Evolutionary conservation across 495 filamentous ascomycete species (phyloP).

Genomic region (Staphylotrichum tortipilum): DNA sequence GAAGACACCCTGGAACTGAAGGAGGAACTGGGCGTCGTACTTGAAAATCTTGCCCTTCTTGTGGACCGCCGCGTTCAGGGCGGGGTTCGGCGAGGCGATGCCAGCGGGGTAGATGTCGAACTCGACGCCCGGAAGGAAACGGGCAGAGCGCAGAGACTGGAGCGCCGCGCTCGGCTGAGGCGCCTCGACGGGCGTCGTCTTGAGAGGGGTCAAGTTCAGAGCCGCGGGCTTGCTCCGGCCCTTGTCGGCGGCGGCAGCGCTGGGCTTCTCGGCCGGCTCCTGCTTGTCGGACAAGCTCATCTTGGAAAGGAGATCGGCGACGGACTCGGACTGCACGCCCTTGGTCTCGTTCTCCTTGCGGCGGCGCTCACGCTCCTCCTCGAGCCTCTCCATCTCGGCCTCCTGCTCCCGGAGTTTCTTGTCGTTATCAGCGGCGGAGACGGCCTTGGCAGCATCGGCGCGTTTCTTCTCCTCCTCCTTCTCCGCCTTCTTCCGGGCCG

Average conservation of each 20-base stretch:
- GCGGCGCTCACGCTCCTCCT: slow-evolving; percentile 47
- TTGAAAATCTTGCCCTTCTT: slow-evolving; percentile 73
- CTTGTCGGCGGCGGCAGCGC: slow-evolving; percentile 42
- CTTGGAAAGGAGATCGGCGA: slow-evolving; percentile 32
- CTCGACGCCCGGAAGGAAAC: slow-evolving; percentile 54
- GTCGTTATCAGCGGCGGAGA: slow-evolving; percentile 46
- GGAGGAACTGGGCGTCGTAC: slow-evolving; percentile 89
- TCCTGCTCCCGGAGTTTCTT: slow-evolving; percentile 48
- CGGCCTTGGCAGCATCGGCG: slow-evolving; percentile 40
- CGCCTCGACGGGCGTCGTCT: slow-evolving; percentile 73
- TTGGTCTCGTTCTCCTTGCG: slow-evolving; percentile 30
- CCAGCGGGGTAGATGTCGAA: slow-evolving; percentile 70
- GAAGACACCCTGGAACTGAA: slow-evolving; percentile 94
- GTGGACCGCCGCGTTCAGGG: slow-evolving; percentile 67
- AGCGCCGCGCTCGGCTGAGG: slow-evolving; percentile 86
- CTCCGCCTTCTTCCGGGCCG: slow-evolving; percentile 45
- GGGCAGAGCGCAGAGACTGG: slow-evolving; percentile 79
- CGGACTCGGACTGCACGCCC: slow-evolving; percentile 17
- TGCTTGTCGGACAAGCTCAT: slow-evolving; percentile 39
- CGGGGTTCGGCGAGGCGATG: slow-evolving; percentile 80
- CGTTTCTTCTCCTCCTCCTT: slow-evolving; percentile 49
- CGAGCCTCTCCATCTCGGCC: slow-evolving; percentile 47
- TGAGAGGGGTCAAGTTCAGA: slow-evolving; percentile 69
- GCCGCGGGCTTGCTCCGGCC: slow-evolving; percentile 65
- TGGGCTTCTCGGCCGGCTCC: slow-evolving; percentile 11